Evolutionary conservation across 1,284 basidiomycete species (phyloP), one percentile per base, ranked within the genome.

Genomic region (Sporisorium iseilematis-ciliati): DNA sequence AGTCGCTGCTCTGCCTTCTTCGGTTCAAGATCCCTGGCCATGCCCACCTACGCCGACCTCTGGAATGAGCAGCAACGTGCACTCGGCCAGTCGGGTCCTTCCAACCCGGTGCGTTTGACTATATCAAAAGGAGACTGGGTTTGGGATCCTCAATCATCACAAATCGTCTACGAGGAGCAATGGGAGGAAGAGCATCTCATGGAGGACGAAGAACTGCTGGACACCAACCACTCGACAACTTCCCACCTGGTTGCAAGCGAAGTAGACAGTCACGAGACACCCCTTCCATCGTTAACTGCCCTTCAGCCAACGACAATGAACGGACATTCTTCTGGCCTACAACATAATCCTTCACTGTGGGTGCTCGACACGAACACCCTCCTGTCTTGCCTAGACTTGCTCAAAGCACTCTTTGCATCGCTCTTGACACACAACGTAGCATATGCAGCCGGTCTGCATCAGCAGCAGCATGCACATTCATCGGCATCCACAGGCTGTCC

Each of bases 171-270:
- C 41, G 71, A 66, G 10, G 75, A 77, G 53, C 40, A 57, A 21
- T 77, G 75, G 75, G 63, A 75, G 40, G 67, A 74, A 45, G 71
- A 77, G 25, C 64, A 77, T n/a, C 64, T 77, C 26, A 77, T 77
- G 75, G 70, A 77, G 10, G 50, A 62, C 25, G 69, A 74, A n/a
- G 57, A 69, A 16, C 49, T 64, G 16, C 12, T 33, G 16, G 50
- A 65, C 18, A 25, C 31, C 12, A 33, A 20, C 38, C 21, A 51
- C 31, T 42, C 57, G 7, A 16, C 26, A 4, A 46, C 58, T 18
- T 29, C 62, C 3, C 20, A 14, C 1, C 26, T 31, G 21, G 7
- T 41, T 10, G 26, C 11, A 10, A 20, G 41, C 48, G 16, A 23
- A 7, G 1, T 21, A 4, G 31, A 45, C 35, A 65, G 62, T 49